These are phyloP conservation scores for Fusarium udum DNA, from an alignment of 2,329 filamentous ascomycete genomes.

Conservation along the genomic window DNA sequence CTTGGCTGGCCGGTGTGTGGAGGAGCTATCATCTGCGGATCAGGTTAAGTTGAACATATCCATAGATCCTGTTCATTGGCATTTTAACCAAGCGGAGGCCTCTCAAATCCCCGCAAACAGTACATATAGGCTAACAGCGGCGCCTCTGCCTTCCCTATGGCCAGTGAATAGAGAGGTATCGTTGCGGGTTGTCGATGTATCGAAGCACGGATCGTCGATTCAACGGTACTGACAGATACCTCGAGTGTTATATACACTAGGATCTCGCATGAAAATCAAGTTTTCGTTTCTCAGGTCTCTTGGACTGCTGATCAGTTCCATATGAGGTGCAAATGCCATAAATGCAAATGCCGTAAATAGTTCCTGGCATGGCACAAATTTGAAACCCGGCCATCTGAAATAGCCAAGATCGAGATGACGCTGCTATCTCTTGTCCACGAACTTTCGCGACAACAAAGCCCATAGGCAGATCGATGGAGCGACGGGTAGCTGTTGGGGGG, in stretches of 20 bases:
- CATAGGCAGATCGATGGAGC: neutral
- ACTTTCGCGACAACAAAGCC: neutral
- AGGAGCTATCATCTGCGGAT: neutral
- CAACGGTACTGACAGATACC: neutral
- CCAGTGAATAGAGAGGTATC: neutral
- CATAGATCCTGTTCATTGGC: neutral
- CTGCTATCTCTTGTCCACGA: neutral
- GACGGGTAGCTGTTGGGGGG: neutral
- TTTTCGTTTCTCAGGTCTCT: neutral
- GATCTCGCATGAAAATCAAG: conserved; percentile 11
- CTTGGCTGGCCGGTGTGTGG: neutral
- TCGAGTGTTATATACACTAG: neutral
- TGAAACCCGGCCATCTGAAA: neutral
- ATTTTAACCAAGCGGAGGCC: neutral
- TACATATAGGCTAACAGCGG: neutral
- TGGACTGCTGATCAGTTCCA: neutral
- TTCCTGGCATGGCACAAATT: neutral
- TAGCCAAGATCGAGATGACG: neutral
- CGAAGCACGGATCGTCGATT: neutral
- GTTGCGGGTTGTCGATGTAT: neutral
- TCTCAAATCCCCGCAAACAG: no score
- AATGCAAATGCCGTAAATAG: neutral
- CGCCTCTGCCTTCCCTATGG: neutral
- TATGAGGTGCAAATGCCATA: neutral
- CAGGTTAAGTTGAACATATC: neutral